Percentiles rank a stretch among this genome's conserved stretches.
Conservation (phyloP, 805 yeast genomes). For the Saccharomycopsis javanensis region DNA sequence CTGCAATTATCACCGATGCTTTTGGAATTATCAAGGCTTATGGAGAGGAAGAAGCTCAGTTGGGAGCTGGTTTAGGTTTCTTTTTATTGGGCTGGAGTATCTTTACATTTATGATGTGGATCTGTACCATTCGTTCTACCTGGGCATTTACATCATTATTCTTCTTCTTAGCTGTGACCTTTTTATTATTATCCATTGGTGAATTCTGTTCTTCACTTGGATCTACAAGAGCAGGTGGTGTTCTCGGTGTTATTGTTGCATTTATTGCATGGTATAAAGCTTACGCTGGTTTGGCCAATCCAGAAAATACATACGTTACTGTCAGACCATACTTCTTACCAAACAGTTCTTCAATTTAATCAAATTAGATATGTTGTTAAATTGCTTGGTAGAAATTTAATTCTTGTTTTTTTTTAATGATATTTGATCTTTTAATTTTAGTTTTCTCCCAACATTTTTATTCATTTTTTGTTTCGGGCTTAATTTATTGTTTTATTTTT, state of each 20-base stretch:
- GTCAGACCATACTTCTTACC: constrained; percentile 40
- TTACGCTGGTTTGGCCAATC: constrained; percentile 50
- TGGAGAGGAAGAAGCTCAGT: constrained; percentile 27
- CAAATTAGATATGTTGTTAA: too few species aligned
- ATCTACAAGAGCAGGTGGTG: constrained; percentile 43
- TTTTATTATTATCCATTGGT: constrained; percentile 44
- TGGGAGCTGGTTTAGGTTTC: constrained; percentile 47
- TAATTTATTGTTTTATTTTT: background rate
- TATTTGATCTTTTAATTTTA: background rate
- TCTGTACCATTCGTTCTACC: constrained; percentile 55
- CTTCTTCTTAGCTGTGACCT: constrained; percentile 43
- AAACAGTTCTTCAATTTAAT: constrained; percentile 21
- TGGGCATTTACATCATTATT: constrained; percentile 52
- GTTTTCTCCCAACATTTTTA: background rate
- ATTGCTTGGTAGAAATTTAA: background rate
- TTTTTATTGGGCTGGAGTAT: constrained; percentile 56
- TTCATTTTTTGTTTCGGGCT: background rate
- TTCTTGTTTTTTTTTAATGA: background rate
- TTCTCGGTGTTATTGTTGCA: constrained; percentile 43
- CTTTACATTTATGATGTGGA: constrained; percentile 44
- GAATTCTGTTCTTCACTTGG: constrained; percentile 35
- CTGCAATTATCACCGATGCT: constrained; percentile 46
- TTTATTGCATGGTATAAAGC: constrained; percentile 53
- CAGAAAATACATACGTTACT: constrained; percentile 44
- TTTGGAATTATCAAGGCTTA: constrained; percentile 55